Percentiles rank a stretch among this genome's conserved stretches.
phyloP scores from a whole-genome alignment of 208 protist genomes.

The Leishmania lainsoni region DNA sequence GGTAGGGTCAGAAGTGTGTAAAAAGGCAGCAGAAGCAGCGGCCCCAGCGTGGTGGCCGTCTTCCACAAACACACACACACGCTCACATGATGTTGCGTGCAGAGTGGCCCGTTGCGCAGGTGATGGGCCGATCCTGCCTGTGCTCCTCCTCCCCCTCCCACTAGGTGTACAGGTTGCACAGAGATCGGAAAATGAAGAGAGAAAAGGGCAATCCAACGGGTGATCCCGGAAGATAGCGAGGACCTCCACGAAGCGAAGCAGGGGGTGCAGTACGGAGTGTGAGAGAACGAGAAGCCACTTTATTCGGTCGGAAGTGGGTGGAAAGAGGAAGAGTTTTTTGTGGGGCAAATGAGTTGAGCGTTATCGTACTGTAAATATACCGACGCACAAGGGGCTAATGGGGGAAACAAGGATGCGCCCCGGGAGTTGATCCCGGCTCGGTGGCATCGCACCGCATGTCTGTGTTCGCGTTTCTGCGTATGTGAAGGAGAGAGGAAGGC shows the following conservation, averaged over 20 bases:
- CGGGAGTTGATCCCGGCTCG: not conserved
- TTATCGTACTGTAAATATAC: conserved; percentile 2
- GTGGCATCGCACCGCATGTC: not conserved
- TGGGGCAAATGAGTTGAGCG: not conserved
- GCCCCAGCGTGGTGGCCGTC: not conserved
- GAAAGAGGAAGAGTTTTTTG: not conserved
- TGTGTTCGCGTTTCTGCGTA: not conserved
- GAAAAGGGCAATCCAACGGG: not conserved
- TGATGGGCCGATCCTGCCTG: not conserved
- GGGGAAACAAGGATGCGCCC: not conserved
- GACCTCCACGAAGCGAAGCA: not conserved
- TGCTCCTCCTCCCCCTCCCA: not conserved
- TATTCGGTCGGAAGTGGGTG: not conserved
- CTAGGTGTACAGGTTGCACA: not conserved
- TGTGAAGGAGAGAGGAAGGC: not conserved
- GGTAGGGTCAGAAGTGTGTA: not conserved
- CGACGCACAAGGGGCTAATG: not conserved
- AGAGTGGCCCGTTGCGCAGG: not conserved
- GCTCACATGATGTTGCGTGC: not conserved
- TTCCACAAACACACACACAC: not conserved
- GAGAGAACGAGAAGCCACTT: not conserved
- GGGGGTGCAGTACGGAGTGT: not conserved
- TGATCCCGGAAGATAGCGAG: not conserved
- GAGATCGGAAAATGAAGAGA: not conserved
- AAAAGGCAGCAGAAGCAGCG: not conserved